These are phyloP conservation scores for Ustilago shanxiensis DNA, from an alignment of 1,284 basidiomycete species.

Conservation along the genomic window DNA sequence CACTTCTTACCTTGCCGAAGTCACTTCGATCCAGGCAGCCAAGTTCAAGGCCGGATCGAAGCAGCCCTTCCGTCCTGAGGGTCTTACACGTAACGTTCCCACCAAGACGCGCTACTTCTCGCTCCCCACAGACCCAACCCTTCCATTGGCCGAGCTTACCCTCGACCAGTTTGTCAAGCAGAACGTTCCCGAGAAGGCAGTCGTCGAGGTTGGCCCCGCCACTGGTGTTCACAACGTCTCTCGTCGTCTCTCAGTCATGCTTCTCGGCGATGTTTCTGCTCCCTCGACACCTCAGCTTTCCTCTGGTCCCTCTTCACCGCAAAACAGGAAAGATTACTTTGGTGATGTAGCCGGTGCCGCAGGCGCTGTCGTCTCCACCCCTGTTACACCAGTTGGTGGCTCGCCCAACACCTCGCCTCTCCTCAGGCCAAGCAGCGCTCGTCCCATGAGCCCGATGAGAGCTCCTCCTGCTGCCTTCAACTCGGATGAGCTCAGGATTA, in stretches of 20 bases:
- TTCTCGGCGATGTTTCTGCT: conserved; percentile 30
- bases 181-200: conserved; percentile 38
- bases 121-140: conserved; percentile 44
- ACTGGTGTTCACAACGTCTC: conserved; percentile 40
- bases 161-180: conserved; percentile 48
- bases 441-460: conserved; percentile 40
- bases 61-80: conserved; percentile 31
- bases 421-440: conserved; percentile 27
- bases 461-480: conserved; percentile 47
- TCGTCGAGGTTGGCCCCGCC: conserved; percentile 27
- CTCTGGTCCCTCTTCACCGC: conserved; percentile 22
- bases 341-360: conserved; percentile 25
- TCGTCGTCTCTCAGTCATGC: conserved; percentile 43
- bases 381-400: conserved; percentile 24
- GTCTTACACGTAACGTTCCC: conserved; percentile 23
- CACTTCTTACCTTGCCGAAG: conserved; percentile 46
- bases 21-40: conserved; percentile 39
- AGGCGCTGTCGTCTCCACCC: conserved; percentile 22
- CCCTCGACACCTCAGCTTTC: conserved; percentile 33
- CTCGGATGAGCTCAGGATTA: conserved; percentile 41
- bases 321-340: conserved; percentile 30
- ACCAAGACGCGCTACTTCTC: conserved; percentile 50
- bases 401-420: conserved; percentile 28
- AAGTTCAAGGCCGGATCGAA: conserved; percentile 49
- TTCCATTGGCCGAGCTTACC: conserved; percentile 38